phyloP scores from a whole-genome alignment of 768 basidiomycete genomes.

The Vararia minispora region DNA sequence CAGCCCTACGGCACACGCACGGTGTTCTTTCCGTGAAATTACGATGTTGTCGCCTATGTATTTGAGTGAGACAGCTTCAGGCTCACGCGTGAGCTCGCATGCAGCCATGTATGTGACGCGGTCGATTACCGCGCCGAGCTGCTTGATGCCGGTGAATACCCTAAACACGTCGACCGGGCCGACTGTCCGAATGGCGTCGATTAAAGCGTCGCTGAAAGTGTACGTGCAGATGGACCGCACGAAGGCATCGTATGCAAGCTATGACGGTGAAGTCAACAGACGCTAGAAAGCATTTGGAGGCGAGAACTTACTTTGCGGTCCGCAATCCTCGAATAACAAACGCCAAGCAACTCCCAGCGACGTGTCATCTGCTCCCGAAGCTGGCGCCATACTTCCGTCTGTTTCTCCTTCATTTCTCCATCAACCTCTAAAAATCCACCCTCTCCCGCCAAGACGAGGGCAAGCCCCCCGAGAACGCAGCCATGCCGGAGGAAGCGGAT shows the following conservation, averaged over 20 bases:
- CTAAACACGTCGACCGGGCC: slow-evolving; percentile 26
- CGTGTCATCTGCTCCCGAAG: slow-evolving; percentile 56
- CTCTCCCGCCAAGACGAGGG: slow-evolving; percentile 18
- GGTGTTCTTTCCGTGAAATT: slow-evolving; percentile 4
- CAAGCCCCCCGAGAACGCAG: slow-evolving; percentile 44
- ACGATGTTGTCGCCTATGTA: slow-evolving; percentile 4
- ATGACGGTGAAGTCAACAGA: not conserved
- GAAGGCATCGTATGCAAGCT: slow-evolving; percentile 56
- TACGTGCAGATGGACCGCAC: slow-evolving; percentile 21
- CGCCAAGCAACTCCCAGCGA: slow-evolving; percentile 73
- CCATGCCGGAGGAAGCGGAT: slow-evolving; percentile 56
- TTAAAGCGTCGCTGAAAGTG: slow-evolving; percentile 13
- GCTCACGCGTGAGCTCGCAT: slow-evolving; percentile 51
- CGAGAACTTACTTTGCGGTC: slow-evolving; percentile 51
- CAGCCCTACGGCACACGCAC: slow-evolving; percentile 30
- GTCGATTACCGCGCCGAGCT: slow-evolving; percentile 51
- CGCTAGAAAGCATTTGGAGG: slow-evolving; percentile 1
- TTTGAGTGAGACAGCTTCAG: slow-evolving; percentile 38
- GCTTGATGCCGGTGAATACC: slow-evolving; percentile 32
- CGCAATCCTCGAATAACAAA: slow-evolving; percentile 67
- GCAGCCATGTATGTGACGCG: slow-evolving; percentile 54
- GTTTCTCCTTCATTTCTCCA: slow-evolving; percentile 9
- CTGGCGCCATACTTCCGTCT: slow-evolving; percentile 38
- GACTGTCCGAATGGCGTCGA: slow-evolving; percentile 9
- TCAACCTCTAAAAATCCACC: slow-evolving; percentile 16